A percentile compares a stretch with the other conserved stretches of the same genome.
Conservation (phyloP, 2,329 filamentous ascomycete species). For the Fusarium camptoceras region DNA sequence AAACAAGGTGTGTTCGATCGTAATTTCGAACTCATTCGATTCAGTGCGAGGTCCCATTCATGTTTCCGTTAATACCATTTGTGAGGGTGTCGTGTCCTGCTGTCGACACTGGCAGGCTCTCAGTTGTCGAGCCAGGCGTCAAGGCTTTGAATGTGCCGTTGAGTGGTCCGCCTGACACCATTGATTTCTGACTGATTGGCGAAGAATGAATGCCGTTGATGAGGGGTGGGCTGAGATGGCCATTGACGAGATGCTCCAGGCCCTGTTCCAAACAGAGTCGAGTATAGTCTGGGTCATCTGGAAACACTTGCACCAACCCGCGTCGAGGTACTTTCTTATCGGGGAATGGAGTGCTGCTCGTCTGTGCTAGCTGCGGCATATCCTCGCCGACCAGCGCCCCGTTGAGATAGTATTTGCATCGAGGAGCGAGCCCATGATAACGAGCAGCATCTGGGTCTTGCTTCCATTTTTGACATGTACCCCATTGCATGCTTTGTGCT, state of each 20-base stretch:
- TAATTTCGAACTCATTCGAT: conserved; percentile 9
- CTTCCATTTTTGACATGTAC: conserved; percentile 66
- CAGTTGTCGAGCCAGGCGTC: conserved; percentile 30
- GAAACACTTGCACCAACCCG: conserved; percentile 63
- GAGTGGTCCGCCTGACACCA: conserved; percentile 40
- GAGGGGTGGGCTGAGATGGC: conserved; percentile 57
- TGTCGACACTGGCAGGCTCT: conserved; percentile 27
- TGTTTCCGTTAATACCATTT: conserved; percentile 49
- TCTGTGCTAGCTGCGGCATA: conserved; percentile 58
- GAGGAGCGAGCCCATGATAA: conserved; percentile 66
- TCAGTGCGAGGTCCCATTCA: conserved; percentile 30
- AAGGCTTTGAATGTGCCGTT: conserved; percentile 50
- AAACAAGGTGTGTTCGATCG: conserved; percentile 32
- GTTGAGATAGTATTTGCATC: conserved; percentile 69
- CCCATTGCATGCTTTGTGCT: conserved; percentile 57
- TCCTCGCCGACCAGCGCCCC: conserved; percentile 66
- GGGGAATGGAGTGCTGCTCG: conserved; percentile 66
- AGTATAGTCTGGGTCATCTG: conserved; percentile 68
- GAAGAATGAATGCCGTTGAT: conserved; percentile 63
- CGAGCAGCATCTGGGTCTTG: conserved; percentile 66
- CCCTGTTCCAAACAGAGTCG: conserved; percentile 68
- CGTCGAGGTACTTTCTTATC: conserved; percentile 67
- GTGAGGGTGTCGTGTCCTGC: conserved; percentile 42
- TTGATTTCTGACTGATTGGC: conserved; percentile 55
- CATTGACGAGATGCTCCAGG: conserved; percentile 64